Percentiles rank a stretch among this genome's conserved stretches.
phyloP scores from a whole-genome alignment of 2,329 filamentous ascomycete species.

The Monosporascus sp. region DNA sequence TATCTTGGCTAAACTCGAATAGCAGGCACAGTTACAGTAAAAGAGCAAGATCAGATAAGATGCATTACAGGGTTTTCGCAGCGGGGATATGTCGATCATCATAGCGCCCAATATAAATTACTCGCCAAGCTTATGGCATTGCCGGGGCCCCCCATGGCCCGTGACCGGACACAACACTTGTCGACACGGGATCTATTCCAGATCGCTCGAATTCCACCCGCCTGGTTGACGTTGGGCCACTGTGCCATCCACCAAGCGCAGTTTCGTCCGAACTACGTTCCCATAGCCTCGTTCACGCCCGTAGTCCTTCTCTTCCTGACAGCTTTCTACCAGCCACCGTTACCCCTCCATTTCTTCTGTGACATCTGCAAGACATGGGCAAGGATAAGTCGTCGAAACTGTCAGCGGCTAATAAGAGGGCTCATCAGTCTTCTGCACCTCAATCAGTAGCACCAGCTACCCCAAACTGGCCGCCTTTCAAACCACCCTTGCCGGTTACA shows the following conservation, averaged over 20 bases:
- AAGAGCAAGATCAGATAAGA: neutral
- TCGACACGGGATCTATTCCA: neutral
- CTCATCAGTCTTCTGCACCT: slow-evolving; percentile 5
- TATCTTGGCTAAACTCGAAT: too few species aligned
- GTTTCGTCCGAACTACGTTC: too few species aligned
- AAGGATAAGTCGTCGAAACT: slow-evolving; percentile 8
- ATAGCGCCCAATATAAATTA: neutral
- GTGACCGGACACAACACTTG: too few species aligned
- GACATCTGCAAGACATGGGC: neutral
- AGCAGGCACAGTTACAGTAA: too few species aligned
- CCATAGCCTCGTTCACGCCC: too few species aligned
- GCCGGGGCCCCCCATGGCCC: too few species aligned
- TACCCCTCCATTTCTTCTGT: neutral
- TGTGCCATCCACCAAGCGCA: too few species aligned
- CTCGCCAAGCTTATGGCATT: too few species aligned
- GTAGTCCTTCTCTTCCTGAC: neutral
- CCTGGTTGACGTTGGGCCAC: neutral
- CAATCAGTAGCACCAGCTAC: slow-evolving; percentile 10
- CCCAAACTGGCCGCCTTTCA: slow-evolving; percentile 65
- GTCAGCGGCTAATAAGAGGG: slow-evolving; percentile 10
- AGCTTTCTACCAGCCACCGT: neutral
- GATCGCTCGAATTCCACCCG: neutral
- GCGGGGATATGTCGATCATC: neutral
- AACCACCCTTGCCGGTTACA: slow-evolving; percentile 59
- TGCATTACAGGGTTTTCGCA: neutral